Conservation (phyloP, 495 filamentous ascomycete species). For the Thermothielavioides terrestris region DNA sequence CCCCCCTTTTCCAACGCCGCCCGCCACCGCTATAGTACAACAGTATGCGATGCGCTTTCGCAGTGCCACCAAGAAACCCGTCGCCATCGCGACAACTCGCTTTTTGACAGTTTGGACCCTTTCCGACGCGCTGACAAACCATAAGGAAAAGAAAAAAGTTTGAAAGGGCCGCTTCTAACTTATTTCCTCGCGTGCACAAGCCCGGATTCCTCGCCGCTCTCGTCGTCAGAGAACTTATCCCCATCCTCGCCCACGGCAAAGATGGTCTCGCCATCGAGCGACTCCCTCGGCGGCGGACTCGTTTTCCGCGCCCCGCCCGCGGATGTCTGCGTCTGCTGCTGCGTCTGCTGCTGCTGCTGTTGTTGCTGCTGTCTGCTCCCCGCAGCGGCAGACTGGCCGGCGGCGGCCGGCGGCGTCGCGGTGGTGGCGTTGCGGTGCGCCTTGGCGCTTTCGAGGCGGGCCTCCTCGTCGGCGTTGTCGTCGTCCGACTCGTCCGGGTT, state of each 20-base stretch:
- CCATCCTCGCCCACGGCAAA: conserved; percentile 87
- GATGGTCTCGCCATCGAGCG: conserved; percentile 84
- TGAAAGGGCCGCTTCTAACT: conserved; percentile 59
- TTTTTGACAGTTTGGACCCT: too few species aligned
- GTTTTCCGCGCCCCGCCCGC: conserved; percentile 23
- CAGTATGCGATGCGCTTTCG: too few species aligned
- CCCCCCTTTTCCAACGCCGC: background rate
- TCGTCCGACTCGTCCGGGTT: conserved; percentile 63
- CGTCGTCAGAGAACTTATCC: conserved; percentile 50
- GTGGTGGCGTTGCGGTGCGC: conserved; percentile 1
- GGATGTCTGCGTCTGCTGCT: too few species aligned
- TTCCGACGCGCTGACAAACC: too few species aligned
- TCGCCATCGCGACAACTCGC: too few species aligned
- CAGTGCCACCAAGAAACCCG: background rate
- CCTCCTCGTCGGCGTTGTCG: conserved; percentile 46
- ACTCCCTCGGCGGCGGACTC: conserved; percentile 48
- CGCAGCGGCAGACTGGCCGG: background rate
- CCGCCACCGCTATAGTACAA: background rate
- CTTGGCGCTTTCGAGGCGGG: conserved; percentile 30
- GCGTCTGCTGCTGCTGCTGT: background rate
- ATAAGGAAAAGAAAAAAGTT: too few species aligned
- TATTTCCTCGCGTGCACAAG: background rate
- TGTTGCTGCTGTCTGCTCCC: background rate
- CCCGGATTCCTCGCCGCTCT: conserved; percentile 29
- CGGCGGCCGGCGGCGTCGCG: conserved; percentile 4